A percentile compares a stretch with the other conserved stretches of the same genome.
Conservation (phyloP, 73 alveolate genomes). For the Paramecium sonneborni region DNA sequence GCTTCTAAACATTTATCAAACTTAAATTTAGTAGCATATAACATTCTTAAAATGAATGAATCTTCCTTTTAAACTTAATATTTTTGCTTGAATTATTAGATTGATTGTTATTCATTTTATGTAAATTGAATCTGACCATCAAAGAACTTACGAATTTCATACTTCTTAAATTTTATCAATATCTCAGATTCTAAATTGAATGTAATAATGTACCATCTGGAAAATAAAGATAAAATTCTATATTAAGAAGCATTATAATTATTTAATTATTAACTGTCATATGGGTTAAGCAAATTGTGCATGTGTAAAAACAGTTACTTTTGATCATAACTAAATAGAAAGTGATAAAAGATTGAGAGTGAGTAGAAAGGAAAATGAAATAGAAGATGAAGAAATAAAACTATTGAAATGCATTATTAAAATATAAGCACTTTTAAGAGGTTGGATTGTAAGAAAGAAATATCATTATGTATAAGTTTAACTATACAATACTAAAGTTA, state of each 20-base stretch:
- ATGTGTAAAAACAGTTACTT: slow-evolving; percentile 57
- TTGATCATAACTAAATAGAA: slow-evolving; percentile 46
- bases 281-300: slow-evolving; percentile 71
- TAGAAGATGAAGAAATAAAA: slow-evolving; percentile 48
- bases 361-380: slow-evolving; percentile 17
- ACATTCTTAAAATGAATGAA: slow-evolving; percentile 18
- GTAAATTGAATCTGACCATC: slow-evolving; percentile 29
- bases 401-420: slow-evolving; percentile 44
- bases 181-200: not conserved
- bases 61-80: not conserved
- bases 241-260: slow-evolving; percentile 29
- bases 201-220: not conserved
- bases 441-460: slow-evolving; percentile 58
- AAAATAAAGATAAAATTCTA: slow-evolving; percentile 25
- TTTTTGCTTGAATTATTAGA: not conserved
- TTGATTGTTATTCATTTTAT: not conserved
- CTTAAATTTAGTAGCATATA: slow-evolving; percentile 29
- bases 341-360: slow-evolving; percentile 55
- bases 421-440: slow-evolving; percentile 60
- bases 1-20: not conserved
- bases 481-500: slow-evolving; percentile 51
- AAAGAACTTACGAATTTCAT: not conserved
- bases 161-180: not conserved
- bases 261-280: slow-evolving; percentile 47
- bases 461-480: slow-evolving; percentile 45